phyloP scores from a whole-genome alignment of 2,329 filamentous ascomycete genomes.

The Pyricularia grisea region DNA sequence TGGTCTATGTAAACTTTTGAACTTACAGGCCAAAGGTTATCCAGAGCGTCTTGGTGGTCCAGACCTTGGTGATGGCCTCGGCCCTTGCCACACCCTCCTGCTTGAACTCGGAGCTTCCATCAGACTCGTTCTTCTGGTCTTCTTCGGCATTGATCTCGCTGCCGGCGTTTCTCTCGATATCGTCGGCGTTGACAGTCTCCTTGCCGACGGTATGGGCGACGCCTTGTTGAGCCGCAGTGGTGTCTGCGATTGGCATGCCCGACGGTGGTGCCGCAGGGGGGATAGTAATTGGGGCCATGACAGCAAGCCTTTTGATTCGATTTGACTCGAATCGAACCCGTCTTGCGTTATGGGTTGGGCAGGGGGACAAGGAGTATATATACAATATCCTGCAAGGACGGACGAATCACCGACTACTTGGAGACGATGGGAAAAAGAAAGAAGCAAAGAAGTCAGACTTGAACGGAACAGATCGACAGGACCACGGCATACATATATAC shows the following conservation, averaged over 20 bases:
- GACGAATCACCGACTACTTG: not conserved
- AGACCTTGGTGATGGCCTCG: slow-evolving; percentile 28
- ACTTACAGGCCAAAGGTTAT: slow-evolving; percentile 28
- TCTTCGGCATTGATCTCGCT: not conserved
- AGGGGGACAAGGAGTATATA: too few relatives aligned
- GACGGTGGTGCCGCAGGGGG: not conserved
- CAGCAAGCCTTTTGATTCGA: not conserved
- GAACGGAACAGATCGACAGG: not conserved
- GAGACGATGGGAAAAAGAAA: not conserved
- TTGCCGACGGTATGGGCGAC: not conserved
- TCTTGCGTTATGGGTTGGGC: not conserved
- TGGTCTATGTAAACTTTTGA: too few relatives aligned
- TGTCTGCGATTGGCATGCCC: not conserved
- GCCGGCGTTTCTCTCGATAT: not conserved
- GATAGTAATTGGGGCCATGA: not conserved
- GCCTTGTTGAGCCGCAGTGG: not conserved
- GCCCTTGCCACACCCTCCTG: slow-evolving; percentile 28
- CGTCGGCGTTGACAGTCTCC: not conserved
- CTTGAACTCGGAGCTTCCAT: slow-evolving; percentile 10
- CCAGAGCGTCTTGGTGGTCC: slow-evolving; percentile 26
- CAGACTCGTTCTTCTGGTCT: not conserved
- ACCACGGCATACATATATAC: not conserved
- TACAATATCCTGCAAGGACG: not conserved
- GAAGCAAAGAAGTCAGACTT: not conserved
- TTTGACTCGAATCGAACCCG: not conserved